Conservation (phyloP, 2,329 filamentous ascomycete species). For the Aspergillus amoenus region DNA sequence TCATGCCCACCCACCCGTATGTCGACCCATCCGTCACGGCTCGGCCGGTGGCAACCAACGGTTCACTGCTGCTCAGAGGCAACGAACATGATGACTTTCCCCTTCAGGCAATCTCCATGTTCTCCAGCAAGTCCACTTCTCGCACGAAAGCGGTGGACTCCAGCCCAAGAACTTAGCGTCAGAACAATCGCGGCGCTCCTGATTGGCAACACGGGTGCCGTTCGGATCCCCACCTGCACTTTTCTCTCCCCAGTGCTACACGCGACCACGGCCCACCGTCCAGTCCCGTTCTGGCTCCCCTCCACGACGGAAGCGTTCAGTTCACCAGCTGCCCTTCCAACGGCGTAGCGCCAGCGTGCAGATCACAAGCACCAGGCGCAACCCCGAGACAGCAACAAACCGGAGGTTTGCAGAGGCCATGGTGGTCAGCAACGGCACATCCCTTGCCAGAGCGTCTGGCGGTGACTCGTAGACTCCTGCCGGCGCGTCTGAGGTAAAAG, state of each 20-base stretch:
- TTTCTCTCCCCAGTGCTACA: not conserved
- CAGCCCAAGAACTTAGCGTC: not conserved
- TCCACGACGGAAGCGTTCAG: not conserved
- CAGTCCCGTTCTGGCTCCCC: not conserved
- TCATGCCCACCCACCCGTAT: not conserved
- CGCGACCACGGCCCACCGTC: slow-evolving; percentile 4
- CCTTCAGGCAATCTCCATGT: slow-evolving; percentile 16
- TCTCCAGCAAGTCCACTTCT: slow-evolving; percentile 8
- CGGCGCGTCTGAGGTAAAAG: slow-evolving; percentile 3
- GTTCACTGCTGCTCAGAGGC: not conserved
- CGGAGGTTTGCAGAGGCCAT: not conserved
- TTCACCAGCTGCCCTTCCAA: slow-evolving; percentile 9
- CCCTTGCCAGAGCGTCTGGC: slow-evolving; percentile 7
- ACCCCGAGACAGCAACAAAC: not conserved
- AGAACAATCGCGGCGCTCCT: slow-evolving; percentile 8
- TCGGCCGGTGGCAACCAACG: too few species aligned
- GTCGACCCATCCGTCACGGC: too few species aligned
- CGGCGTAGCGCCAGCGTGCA: not conserved
- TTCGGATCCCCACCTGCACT: not conserved
- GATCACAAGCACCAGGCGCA: not conserved
- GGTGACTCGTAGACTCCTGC: not conserved
- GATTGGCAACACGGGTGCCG: slow-evolving; percentile 13
- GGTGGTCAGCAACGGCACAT: slow-evolving; percentile 3
- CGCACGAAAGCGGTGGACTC: slow-evolving; percentile 1
- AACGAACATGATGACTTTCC: slow-evolving; percentile 17